phyloP scores from a whole-genome alignment of 345 rosid genomes.

The Lagerstroemia speciosa region DNA sequence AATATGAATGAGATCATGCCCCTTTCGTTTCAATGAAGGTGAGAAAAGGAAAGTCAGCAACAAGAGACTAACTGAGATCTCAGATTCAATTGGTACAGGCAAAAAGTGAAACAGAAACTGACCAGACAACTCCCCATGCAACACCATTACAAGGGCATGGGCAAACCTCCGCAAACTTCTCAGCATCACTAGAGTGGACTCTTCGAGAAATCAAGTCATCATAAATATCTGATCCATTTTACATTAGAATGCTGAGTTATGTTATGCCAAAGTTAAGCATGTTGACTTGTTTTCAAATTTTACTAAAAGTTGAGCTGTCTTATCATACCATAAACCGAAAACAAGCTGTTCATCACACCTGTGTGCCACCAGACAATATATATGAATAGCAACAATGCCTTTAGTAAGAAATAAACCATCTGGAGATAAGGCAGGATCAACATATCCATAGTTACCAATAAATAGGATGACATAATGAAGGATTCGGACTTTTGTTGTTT shows the following conservation, averaged over 20 bases:
- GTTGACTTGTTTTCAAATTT: constrained; percentile 1
- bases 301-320: not conserved
- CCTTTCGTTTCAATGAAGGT: constrained; percentile 35
- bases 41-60: not conserved
- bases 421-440: not conserved
- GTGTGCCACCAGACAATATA: constrained; percentile 21
- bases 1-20: constrained; percentile 85
- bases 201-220: constrained; percentile 94
- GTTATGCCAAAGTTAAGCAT: not conserved
- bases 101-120: constrained; percentile 13
- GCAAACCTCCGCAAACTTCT: constrained; percentile 97
- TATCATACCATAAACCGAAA: constrained; percentile 79
- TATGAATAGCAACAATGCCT: not conserved
- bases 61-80: not conserved
- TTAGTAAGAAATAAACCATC: not conserved
- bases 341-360: constrained; percentile 90
- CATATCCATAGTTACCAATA: constrained; percentile 41
- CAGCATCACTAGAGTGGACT: constrained; percentile 86
- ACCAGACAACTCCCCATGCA: constrained; percentile 98
- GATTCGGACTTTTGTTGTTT: constrained; percentile 53
- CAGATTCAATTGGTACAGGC: not conserved
- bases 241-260: not conserved
- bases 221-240: constrained; percentile 55
- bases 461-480: constrained; percentile 92
- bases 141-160: constrained; percentile 91